phyloP scores from a whole-genome alignment of 208 protist genomes.

The Trichomonas tenax region DNA sequence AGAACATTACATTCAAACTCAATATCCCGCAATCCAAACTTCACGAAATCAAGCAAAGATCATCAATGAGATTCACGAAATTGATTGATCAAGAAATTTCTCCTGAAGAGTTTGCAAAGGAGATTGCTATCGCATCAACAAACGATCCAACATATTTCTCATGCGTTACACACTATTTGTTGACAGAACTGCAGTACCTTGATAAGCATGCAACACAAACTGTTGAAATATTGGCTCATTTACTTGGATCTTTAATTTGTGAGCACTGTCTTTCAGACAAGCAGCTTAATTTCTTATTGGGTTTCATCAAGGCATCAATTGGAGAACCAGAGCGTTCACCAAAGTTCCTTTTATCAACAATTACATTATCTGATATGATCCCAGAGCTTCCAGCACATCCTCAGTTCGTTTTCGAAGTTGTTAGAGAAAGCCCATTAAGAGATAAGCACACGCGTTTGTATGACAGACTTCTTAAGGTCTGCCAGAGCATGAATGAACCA shows the following conservation, averaged over 20 bases:
- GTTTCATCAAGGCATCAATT: not conserved
- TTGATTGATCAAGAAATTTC: not conserved
- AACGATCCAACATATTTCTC: not conserved
- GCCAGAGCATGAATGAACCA: not conserved
- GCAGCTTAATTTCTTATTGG: not conserved
- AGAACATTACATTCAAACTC: not conserved
- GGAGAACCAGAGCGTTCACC: not conserved
- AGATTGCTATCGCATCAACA: not conserved
- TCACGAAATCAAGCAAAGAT: not conserved
- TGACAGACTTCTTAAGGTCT: not conserved
- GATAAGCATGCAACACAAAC: not conserved
- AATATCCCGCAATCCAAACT: not conserved
- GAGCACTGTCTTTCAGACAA: not conserved
- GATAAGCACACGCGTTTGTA: not conserved
- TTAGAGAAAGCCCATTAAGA: not conserved
- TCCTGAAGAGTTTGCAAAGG: not conserved
- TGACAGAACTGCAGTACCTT: not conserved
- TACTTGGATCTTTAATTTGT: not conserved
- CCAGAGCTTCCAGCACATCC: not conserved
- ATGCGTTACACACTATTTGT: not conserved
- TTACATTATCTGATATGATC: not conserved
- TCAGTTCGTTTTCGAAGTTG: not conserved
- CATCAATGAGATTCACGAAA: not conserved
- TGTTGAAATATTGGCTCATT: not conserved
- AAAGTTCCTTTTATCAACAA: not conserved